Evolutionary conservation across 805 yeast genomes (phyloP), one percentile per base, ranked within the genome.

Genomic region (Hanseniaspora taiwanica): DNA sequence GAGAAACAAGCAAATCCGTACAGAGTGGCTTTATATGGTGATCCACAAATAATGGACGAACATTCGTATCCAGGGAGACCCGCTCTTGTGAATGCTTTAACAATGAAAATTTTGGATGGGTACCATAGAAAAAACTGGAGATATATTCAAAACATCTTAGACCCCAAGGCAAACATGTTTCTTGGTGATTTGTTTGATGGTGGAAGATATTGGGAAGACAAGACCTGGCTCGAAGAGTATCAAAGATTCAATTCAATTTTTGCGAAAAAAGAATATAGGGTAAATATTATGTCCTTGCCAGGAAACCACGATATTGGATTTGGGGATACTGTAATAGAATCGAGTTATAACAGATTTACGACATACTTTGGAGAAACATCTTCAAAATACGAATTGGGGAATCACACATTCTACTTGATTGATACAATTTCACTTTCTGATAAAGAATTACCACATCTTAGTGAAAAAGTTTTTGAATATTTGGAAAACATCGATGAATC

Each of bases 281-380:
- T 56, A 34, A 64, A 68, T 2, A 48, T 65, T 16, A 56, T 63
- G 64, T 62, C 68, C n/a, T 49, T 72, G 24, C 95, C 96, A 0
- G 99, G 98, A 1, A 91, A 91, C 55, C 99, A 91, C 56, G 99
- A 91, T 55, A 84, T 93, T 47, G 99, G 99, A 0, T 89, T 81
- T 60, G 95, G 91, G 21, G 73, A 77, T 44, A 74, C 76, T 0
- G 74, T 91, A 13, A 65, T 74, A 14, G 66, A 68, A 20, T 58
- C 65, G 1, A 74, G 78, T 19, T 59, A 72, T 35, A 59, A 72
- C 27, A 62, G 97, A 48, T 91, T 87, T 59, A 61, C 70, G 31
- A 62, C 77, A 1, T 69, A 65, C 53, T 89, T 85, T 57, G 98
- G 97, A 1, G 74, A 74, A 32, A 63, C 91, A 1, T 66, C 69